Conservation (phyloP, 176 grass and related monocot genomes). For the Cenchrus fungigraminus region DNA sequence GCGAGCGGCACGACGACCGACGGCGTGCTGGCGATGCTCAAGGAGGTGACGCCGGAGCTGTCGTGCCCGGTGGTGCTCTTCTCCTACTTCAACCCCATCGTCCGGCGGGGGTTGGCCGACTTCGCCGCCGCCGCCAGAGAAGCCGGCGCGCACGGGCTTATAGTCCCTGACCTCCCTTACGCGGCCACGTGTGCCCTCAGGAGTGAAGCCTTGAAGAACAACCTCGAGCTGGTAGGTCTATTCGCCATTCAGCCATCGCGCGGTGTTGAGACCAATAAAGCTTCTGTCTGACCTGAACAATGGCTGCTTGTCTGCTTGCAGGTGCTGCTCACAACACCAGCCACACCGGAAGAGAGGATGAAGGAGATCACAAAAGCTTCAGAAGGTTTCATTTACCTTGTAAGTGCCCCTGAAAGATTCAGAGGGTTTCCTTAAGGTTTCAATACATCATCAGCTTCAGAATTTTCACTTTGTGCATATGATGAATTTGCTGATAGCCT, state of each 20-base stretch:
- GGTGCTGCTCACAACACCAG: constrained; percentile 76
- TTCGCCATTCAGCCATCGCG: neutral
- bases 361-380: constrained; percentile 63
- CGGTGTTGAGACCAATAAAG: neutral
- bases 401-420: constrained; percentile 31
- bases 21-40: constrained; percentile 72
- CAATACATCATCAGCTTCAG: neutral
- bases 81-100: constrained; percentile 70
- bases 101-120: constrained; percentile 49
- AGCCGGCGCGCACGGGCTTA: constrained; percentile 60
- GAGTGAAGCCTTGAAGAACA: constrained; percentile 62
- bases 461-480: too few relatives aligned
- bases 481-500: too few relatives aligned
- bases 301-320: constrained; percentile 14
- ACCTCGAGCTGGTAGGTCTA: constrained; percentile 68
- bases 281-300: neutral
- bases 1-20: constrained; percentile 52
- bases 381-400: constrained; percentile 80
- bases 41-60: constrained; percentile 72
- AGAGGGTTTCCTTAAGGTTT: too few relatives aligned
- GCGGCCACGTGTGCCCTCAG: constrained; percentile 44
- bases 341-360: constrained; percentile 77
- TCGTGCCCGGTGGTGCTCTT: constrained; percentile 90
- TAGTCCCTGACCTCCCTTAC: constrained; percentile 76
- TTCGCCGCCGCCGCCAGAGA: constrained; percentile 56